Base-by-base conservation (phyloP, 192 early-diverging fungal genomes). In the Entomortierella beljakovae region DNA sequence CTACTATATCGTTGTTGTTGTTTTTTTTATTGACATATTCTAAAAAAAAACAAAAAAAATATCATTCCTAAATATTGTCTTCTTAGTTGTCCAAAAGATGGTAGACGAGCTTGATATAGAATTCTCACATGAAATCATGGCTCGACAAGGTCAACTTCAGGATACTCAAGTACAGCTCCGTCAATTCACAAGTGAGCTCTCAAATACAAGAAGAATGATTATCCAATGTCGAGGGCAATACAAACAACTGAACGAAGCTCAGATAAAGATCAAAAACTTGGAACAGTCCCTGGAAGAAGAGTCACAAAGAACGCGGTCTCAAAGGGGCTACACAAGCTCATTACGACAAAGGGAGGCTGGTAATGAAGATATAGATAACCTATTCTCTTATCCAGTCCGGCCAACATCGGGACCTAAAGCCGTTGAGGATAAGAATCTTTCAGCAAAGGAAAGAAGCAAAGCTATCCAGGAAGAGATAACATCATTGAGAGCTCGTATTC, bases 71-170 rank as follows among this genome's bases (percentile, higher is more conserved):
- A 3, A 23, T 4, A 15, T 11, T 15, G 15, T 5, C 20, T 46
- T 5, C 18, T 54, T 61, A 87, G 87, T 83, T 42, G 86, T 94
- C 37, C 92, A 93, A 80, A 87, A 85, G 53, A 79, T 92, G 56
- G 85, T 93, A 58, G 80, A 89, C 25, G 88, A 91, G 20, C 65
- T 93, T n/a, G 93, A 94, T 61, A 68, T 84, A 2, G 89, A 94
- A 33, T 92, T 88, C 68, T 73, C 85, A 0, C 87, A 83, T 23
- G 86, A 92, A 40, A 81, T 93, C 35, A 77, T 82, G 58, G 57
- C 73, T 25, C 88, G 90, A 60, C 89, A 93, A 34, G 70, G 81
- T n/a, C 82, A 88, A 64, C 71, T 92, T 29, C 81, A 85, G 23
- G 80, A 82, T 52, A 83, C 88, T 22, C 86, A 89, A 58, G 80